Evolutionary conservation across 2,329 filamentous ascomycete species (phyloP), one percentile per base, ranked within the genome.

Genomic region (Trichophyton verrucosum): DNA sequence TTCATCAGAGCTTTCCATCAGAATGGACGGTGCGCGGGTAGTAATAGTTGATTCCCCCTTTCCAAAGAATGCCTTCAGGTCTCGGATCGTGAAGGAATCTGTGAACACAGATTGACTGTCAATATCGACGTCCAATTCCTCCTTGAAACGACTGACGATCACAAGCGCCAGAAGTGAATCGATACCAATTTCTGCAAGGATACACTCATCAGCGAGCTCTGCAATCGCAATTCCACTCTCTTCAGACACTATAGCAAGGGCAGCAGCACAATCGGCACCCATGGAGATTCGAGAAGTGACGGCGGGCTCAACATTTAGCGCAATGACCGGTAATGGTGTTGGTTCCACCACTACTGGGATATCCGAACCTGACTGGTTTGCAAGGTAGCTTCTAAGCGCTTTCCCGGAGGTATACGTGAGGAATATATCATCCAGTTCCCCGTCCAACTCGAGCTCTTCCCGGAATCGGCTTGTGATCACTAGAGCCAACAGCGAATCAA

Each of bases 71-170:
- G 55, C 40, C 24, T 51, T 49, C 22, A 42, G 8, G 20, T 44
- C 40, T 17, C 40, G 15, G 40, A 44, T 17, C 40, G 15, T 44
- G 40, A 44, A 44, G n/a, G 40, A 44, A 44, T 44, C 40, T 13
- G 40, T 44, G 40, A 44, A 44, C n/a, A 44, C 40, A 8, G 40
- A 13, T 17, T 44, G 40, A n/a, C 40, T 44, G 6, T 44, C 40
- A 44, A 84, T 76, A 51, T 77, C 74, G 8, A 81, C 68, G 5
- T 78, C 59, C 38, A 63, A 22, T 20, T 42, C 38, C 24, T 64
- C 62, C 13, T 46, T 30, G 13, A 63, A 24, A 20, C 51, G 42
- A 13, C 60, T 51, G 3, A 36, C 30, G 7, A 63, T 62, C 15
- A 53, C 47, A 5, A 65, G 40, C 11, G 49, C 51, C 7, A 64